Conservation (phyloP, 1,284 basidiomycete genomes). For the Takashimella koratensis region DNA sequence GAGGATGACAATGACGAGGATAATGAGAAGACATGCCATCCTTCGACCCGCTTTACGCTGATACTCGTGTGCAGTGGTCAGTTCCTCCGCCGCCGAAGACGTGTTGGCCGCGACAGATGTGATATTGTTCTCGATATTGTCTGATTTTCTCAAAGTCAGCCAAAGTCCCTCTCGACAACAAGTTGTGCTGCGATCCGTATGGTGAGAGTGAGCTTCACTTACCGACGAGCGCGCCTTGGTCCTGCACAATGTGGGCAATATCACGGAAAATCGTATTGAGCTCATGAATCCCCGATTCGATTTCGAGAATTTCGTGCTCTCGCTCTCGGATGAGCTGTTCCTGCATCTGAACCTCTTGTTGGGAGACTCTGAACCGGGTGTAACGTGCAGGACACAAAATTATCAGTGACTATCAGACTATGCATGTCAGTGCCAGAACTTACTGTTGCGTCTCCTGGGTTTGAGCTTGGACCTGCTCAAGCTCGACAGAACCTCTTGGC, state of each 20-base stretch:
- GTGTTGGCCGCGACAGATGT: slow-evolving; percentile 82
- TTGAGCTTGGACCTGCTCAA: slow-evolving; percentile 42
- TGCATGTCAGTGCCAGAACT: no score
- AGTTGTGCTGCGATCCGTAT: no score
- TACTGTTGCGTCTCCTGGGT: slow-evolving; percentile 34
- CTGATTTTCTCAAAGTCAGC: slow-evolving; percentile 50
- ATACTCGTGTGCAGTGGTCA: slow-evolving; percentile 86
- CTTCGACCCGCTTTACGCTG: slow-evolving; percentile 89
- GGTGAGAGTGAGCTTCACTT: no score
- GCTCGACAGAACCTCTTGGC: slow-evolving; percentile 36
- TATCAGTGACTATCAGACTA: no score
- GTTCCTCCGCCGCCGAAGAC: slow-evolving; percentile 76
- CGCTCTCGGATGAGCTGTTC: slow-evolving; percentile 94
- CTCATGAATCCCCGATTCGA: slow-evolving; percentile 96
- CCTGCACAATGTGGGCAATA: slow-evolving; percentile 86
- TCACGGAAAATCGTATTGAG: slow-evolving; percentile 96
- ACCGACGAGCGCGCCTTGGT: slow-evolving; percentile 95
- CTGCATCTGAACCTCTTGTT: slow-evolving; percentile 91
- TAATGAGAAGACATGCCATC: slow-evolving; percentile 82
- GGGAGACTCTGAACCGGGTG: slow-evolving; percentile 60
- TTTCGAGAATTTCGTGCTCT: slow-evolving; percentile 91
- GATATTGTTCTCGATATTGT: slow-evolving; percentile 96
- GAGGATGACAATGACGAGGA: slow-evolving; percentile 80
- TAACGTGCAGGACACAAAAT: no score
- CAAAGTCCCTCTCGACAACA: no score